phyloP scores from a whole-genome alignment of 129 eudicot species.

The Lonicera japonica region DNA sequence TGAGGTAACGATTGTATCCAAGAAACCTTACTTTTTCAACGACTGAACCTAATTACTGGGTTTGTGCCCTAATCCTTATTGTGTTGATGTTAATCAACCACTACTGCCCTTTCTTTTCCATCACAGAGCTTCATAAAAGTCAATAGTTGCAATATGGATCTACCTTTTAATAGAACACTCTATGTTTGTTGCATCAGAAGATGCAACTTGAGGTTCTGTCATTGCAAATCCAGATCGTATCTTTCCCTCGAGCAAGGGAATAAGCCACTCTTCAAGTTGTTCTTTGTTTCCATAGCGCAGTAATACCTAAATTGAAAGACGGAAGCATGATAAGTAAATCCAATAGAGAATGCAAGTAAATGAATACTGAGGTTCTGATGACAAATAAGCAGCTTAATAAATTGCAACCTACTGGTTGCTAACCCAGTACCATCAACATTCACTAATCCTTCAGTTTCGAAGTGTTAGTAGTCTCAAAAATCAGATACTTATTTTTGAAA shows the following conservation, averaged over 20 bases:
- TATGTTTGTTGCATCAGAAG: conserved; percentile 96
- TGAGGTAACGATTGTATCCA: no score
- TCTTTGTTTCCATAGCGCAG: conserved; percentile 89
- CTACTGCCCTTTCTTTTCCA: not conserved
- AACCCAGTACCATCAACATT: no score
- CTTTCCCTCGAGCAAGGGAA: conserved; percentile 88
- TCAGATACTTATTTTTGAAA: no score
- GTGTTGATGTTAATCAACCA: no score
- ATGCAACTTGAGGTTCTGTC: conserved; percentile 98
- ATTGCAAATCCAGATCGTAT: conserved; percentile 98
- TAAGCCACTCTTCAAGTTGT: conserved; percentile 83
- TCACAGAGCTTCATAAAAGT: not conserved
- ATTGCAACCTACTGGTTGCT: no score
- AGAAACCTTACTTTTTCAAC: no score
- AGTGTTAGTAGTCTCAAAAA: no score
- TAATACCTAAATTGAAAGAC: conserved; percentile 46
- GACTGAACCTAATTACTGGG: no score
- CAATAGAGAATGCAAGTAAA: not conserved
- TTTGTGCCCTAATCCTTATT: no score
- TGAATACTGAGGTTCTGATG: not conserved
- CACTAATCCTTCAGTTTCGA: no score
- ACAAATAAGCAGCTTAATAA: not conserved
- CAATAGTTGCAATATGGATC: not conserved
- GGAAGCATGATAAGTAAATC: not conserved
- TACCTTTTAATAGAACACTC: conserved; percentile 90